These are phyloP conservation scores for Fusarium ramigenum DNA, from an alignment of 2,329 filamentous ascomycete species.

Conservation along the genomic window DNA sequence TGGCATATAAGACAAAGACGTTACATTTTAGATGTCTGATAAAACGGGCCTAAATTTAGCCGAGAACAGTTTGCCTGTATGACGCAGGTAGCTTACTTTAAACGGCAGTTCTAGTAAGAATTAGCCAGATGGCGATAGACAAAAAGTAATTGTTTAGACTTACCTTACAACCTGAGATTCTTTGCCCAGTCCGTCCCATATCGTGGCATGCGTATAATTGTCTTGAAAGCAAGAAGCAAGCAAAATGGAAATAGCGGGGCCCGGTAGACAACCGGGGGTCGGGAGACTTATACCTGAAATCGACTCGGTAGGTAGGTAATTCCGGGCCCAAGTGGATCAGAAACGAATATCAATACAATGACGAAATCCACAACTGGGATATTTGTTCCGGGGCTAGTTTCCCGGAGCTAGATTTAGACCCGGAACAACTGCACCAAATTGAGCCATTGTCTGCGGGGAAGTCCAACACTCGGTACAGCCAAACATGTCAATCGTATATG, in stretches of 20 bases:
- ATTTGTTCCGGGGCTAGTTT: background rate
- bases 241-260: background rate
- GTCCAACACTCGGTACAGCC: too few species aligned
- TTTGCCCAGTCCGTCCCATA: background rate
- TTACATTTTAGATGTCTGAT: background rate
- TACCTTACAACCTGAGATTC: background rate
- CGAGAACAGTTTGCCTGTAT: too few species aligned
- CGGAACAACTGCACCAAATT: background rate
- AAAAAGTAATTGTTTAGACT: too few species aligned
- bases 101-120: background rate
- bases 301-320: background rate
- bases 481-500: too few species aligned
- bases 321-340: background rate
- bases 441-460: background rate
- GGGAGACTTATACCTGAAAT: background rate
- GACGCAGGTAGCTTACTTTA: background rate
- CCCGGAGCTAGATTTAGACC: too few species aligned
- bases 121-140: too few species aligned
- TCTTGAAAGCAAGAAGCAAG: background rate
- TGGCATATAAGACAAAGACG: rapidly evolving
- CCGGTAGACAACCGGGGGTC: background rate
- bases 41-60: background rate
- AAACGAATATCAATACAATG: too few species aligned
- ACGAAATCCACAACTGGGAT: background rate
- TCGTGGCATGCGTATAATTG: background rate